Evolutionary conservation across 2,329 filamentous ascomycete genomes (phyloP).

Genomic region (Lachnellula hyalina): DNA sequence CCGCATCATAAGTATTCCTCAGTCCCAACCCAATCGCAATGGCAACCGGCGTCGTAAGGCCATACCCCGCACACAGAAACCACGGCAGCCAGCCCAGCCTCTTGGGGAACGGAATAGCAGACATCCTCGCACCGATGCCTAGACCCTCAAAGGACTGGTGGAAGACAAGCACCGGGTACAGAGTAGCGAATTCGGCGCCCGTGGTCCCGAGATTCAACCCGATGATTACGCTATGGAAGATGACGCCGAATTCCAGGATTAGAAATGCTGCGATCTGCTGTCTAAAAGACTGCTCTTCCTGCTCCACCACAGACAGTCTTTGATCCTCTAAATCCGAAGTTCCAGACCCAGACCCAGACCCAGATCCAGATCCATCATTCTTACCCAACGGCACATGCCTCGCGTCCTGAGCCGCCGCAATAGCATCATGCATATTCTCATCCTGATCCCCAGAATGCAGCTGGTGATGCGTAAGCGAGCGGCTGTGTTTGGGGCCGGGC

Average conservation of each 20-base stretch:
- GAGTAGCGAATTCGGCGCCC: slow-evolving; percentile 49
- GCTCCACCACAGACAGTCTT: neutral
- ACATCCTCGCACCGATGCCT: slow-evolving; percentile 56
- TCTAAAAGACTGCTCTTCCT: slow-evolving; percentile 32
- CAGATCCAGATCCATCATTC: slow-evolving; percentile 6
- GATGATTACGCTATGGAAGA: slow-evolving; percentile 61
- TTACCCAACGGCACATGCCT: slow-evolving; percentile 11
- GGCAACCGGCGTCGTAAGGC: slow-evolving; percentile 46
- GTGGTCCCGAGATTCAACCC: slow-evolving; percentile 57
- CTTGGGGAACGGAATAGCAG: slow-evolving; percentile 46
- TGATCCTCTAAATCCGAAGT: slow-evolving; percentile 4
- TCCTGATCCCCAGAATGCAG: slow-evolving; percentile 40
- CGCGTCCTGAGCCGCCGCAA: slow-evolving; percentile 17
- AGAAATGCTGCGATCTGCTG: slow-evolving; percentile 42
- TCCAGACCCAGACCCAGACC: too few species aligned
- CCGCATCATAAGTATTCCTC: slow-evolving; percentile 37
- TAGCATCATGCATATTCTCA: slow-evolving; percentile 12
- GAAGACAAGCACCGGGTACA: slow-evolving; percentile 57
- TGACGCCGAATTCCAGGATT: slow-evolving; percentile 42
- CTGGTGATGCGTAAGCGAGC: slow-evolving; percentile 31
- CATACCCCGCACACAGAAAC: slow-evolving; percentile 43
- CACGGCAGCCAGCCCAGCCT: slow-evolving; percentile 42
- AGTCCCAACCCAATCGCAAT: slow-evolving; percentile 46
- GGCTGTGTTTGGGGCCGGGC: slow-evolving; percentile 5
- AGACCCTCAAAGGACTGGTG: slow-evolving; percentile 61